Conservation (phyloP, 306 rosid species). For the Cajanus cajan region DNA sequence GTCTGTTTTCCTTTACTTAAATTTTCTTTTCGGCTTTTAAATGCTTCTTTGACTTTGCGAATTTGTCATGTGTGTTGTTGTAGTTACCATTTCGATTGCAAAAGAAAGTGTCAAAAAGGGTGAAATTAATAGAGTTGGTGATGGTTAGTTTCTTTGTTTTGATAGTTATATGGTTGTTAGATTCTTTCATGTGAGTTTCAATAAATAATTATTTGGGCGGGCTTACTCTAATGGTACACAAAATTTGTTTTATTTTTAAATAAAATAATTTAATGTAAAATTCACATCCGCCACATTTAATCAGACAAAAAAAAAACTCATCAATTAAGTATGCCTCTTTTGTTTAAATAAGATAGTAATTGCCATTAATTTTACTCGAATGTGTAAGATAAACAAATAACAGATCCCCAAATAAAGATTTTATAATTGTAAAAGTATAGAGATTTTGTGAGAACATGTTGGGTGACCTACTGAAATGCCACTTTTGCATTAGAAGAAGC, state of each 20-base stretch:
- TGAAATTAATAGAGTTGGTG: too few relatives aligned
- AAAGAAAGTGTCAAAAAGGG: too few relatives aligned
- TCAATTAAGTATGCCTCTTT: background rate
- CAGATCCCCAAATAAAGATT: background rate
- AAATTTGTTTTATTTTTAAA: background rate
- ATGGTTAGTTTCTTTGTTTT: too few relatives aligned
- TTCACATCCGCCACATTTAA: background rate
- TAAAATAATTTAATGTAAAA: background rate
- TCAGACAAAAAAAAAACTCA: background rate
- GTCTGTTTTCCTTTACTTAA: too few relatives aligned
- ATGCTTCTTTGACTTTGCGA: too few relatives aligned
- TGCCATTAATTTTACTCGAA: background rate
- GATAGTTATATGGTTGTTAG: too few relatives aligned
- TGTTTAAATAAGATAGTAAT: background rate
- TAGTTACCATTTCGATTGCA: too few relatives aligned
- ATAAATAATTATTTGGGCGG: too few relatives aligned
- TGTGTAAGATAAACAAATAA: background rate
- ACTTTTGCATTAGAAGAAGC: constrained; percentile 81
- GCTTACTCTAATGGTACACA: too few relatives aligned
- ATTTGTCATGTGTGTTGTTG: too few relatives aligned
- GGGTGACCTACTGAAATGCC: constrained; percentile 36
- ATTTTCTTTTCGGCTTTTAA: too few relatives aligned
- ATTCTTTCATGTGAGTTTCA: too few relatives aligned
- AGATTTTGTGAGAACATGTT: background rate
- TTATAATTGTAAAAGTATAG: background rate